Evolutionary conservation across 2,329 filamentous ascomycete species (phyloP).

Genomic region (Paraconiothyrium sp.): DNA sequence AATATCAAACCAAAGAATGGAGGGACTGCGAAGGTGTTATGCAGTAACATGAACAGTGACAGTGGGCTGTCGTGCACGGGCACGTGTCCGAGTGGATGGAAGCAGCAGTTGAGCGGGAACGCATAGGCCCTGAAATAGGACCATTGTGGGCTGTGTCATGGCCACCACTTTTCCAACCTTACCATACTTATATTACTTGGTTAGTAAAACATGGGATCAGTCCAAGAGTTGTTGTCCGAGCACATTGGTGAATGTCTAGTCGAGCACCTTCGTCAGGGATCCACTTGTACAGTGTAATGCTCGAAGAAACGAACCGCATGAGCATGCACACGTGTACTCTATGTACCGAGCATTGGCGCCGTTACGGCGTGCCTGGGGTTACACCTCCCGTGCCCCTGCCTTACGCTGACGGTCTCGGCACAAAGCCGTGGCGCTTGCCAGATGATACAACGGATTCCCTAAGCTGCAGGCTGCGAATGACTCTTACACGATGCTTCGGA

Average conservation of each 20-base stretch:
- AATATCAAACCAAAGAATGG: slow-evolving; percentile 52
- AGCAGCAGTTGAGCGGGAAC: slow-evolving; percentile 38
- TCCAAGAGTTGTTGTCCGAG: too few relatives aligned
- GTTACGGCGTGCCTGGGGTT: neutral
- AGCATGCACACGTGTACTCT: too few relatives aligned
- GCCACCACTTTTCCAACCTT: too few relatives aligned
- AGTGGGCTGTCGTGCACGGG: slow-evolving; percentile 38
- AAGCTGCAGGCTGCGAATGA: neutral
- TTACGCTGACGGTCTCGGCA: neutral
- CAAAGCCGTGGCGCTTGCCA: neutral
- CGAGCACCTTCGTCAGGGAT: too few relatives aligned
- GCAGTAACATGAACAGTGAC: slow-evolving; percentile 39
- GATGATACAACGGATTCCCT: neutral
- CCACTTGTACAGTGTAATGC: too few relatives aligned
- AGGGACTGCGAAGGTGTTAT: slow-evolving; percentile 32
- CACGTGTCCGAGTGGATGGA: slow-evolving; percentile 35
- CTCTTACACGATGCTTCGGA: neutral
- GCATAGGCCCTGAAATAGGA: slow-evolving; percentile 13
- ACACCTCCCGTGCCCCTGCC: neutral
- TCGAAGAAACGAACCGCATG: too few relatives aligned
- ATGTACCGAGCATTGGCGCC: neutral
- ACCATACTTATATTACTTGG: too few relatives aligned
- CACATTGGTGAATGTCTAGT: too few relatives aligned
- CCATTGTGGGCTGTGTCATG: too few relatives aligned
- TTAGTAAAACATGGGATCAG: too few relatives aligned